A percentile compares a stretch with the other conserved stretches of the same genome.
These are phyloP conservation scores for Fagus crenata DNA, from an alignment of 306 rosid genomes.

Conservation along the genomic window DNA sequence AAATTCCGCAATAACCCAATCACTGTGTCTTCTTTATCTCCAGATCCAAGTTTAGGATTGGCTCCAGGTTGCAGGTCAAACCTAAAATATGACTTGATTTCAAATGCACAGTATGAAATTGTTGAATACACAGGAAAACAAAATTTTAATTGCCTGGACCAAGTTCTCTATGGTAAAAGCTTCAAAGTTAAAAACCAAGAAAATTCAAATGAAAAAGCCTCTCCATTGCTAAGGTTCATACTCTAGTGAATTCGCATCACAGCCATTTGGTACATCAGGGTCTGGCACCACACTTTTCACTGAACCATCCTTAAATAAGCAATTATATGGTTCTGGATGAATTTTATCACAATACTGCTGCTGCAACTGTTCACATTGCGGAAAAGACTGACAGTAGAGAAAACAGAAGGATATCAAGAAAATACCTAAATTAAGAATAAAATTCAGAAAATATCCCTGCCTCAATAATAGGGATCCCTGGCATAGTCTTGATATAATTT, in stretches of 20 bases:
- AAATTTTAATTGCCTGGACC: constrained; percentile 4
- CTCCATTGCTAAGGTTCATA: constrained; percentile 40
- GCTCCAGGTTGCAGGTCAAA: constrained; percentile 74
- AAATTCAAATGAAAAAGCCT: constrained; percentile 6
- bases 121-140: background rate
- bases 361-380: constrained; percentile 71
- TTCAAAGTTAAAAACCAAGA: background rate
- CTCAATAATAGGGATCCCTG: constrained; percentile 16
- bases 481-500: constrained; percentile 16
- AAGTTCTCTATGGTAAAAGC: constrained; percentile 13
- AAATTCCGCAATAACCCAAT: constrained; percentile 73
- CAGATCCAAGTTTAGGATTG: constrained; percentile 75
- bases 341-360: constrained; percentile 63
- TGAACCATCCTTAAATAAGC: constrained; percentile 53
- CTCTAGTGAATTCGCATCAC: constrained; percentile 75
- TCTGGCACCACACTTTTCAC: constrained; percentile 72
- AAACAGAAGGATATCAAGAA: constrained; percentile 28
- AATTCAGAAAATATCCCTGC: constrained; percentile 16
- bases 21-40: constrained; percentile 77
- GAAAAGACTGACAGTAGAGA: constrained; percentile 59
- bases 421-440: constrained; percentile 12
- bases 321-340: constrained; percentile 49
- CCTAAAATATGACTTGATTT: constrained; percentile 50
- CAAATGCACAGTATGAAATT: background rate
- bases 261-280: constrained; percentile 75